phyloP scores from a whole-genome alignment of 2,329 filamentous ascomycete genomes.

The Dothiorella sarmentorum region DNA sequence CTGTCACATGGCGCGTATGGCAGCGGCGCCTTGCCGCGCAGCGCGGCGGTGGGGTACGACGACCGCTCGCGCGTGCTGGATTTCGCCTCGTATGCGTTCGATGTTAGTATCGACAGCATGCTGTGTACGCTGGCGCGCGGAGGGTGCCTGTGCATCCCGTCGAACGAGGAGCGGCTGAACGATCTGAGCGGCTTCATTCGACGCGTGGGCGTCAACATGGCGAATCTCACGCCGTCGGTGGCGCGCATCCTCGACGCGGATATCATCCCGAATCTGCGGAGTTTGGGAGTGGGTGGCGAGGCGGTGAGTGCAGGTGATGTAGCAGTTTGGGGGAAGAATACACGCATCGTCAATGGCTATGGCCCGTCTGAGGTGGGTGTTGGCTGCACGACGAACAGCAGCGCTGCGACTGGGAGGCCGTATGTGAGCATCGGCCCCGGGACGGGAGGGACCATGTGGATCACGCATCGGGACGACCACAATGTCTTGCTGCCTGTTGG shows the following conservation, averaged over 20 bases:
- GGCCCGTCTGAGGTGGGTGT: conserved; percentile 79
- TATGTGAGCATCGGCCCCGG: conserved; percentile 19
- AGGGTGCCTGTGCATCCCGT: conserved; percentile 83
- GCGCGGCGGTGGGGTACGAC: conserved; percentile 19
- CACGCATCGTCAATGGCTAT: conserved; percentile 85
- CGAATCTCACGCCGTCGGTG: conserved; percentile 56
- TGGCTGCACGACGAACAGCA: conserved; percentile 21
- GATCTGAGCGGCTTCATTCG: conserved; percentile 47
- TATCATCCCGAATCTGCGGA: conserved; percentile 39
- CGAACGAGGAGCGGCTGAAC: conserved; percentile 64
- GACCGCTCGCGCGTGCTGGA: conserved; percentile 77
- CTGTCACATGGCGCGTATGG: conserved; percentile 21
- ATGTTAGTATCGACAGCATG: conserved; percentile 66
- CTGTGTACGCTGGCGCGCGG: conserved; percentile 55
- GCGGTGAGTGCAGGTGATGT: conserved; percentile 38
- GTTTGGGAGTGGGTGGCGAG: conserved; percentile 42
- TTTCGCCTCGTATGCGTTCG: conserved; percentile 89
- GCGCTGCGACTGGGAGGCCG: conserved; percentile 15
- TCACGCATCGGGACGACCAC: conserved; percentile 29
- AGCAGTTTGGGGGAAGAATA: conserved; percentile 55
- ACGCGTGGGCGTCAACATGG: conserved; percentile 53
- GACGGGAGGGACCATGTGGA: conserved; percentile 26
- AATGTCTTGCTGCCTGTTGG: conserved; percentile 65
- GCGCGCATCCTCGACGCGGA: conserved; percentile 44
- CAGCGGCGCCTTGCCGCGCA: conserved; percentile 35